These are phyloP conservation scores for Acanthochlamys bracteata DNA, from an alignment of 106 monocot genomes.

Conservation along the genomic window DNA sequence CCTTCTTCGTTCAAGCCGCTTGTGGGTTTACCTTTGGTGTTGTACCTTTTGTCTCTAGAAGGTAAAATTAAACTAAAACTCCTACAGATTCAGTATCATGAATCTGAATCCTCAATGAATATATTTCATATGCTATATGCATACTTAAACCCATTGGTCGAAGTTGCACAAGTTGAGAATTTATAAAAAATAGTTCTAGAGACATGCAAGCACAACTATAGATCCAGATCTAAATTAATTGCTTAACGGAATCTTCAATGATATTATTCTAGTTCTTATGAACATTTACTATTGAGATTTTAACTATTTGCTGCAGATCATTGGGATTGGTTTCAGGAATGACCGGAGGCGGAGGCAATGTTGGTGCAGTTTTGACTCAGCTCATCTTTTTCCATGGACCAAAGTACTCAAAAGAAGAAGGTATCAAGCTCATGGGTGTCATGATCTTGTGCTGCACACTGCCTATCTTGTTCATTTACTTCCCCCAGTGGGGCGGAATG, in stretches of 20 bases:
- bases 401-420: constrained; percentile 18
- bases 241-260: too few relatives aligned
- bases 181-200: too few relatives aligned
- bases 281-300: too few relatives aligned
- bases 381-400: constrained; percentile 36
- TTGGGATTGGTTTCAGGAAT: constrained; percentile 42
- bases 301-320: constrained; percentile 11
- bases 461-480: constrained; percentile 35
- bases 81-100: too few relatives aligned
- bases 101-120: too few relatives aligned
- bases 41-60: constrained; percentile 78
- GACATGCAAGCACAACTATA: too few relatives aligned
- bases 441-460: constrained; percentile 47
- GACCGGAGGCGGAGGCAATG: constrained; percentile 36
- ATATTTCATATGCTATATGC: too few relatives aligned
- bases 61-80: constrained; percentile 18
- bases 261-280: too few relatives aligned
- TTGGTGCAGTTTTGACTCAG: constrained; percentile 32
- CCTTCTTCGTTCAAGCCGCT: constrained; percentile 78
- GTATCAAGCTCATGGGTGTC: constrained; percentile 30
- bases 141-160: too few relatives aligned
- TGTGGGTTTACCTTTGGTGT: constrained; percentile 77
- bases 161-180: too few relatives aligned
- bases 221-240: too few relatives aligned
- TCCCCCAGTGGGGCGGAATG: constrained; percentile 59